Percentiles rank a stretch among this genome's conserved stretches.
Conservation (phyloP, 2,329 filamentous ascomycete genomes). For the Westerdykella aurantiaca region DNA sequence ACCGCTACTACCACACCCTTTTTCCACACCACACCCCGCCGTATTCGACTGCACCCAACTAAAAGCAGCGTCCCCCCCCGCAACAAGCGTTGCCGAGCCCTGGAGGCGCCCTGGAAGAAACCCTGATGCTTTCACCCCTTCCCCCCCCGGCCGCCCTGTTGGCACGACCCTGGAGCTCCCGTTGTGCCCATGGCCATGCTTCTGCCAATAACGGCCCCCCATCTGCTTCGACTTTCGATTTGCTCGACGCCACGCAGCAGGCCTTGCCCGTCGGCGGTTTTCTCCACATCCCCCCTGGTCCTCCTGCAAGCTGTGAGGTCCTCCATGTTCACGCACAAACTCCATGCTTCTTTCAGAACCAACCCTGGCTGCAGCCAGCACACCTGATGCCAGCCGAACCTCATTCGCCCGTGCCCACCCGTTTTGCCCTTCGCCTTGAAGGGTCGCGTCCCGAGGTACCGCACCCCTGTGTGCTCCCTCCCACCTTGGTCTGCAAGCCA, state of each 20-base stretch:
- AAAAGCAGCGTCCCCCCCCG: constrained; percentile 33
- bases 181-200: constrained; percentile 29
- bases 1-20: constrained; percentile 9
- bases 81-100: constrained; percentile 41
- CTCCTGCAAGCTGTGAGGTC: constrained; percentile 28
- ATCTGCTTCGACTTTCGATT: constrained; percentile 31
- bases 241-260: constrained; percentile 35
- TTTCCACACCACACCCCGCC: constrained; percentile 3
- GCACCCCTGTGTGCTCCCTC: constrained; percentile 33
- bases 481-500: constrained; percentile 26
- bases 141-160: constrained; percentile 14
- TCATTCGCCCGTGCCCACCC: constrained; percentile 35
- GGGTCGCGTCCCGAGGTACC: constrained; percentile 39
- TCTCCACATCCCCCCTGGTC: constrained; percentile 32
- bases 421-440: constrained; percentile 24
- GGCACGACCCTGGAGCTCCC: constrained; percentile 36
- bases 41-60: no score
- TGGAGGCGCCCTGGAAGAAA: constrained; percentile 12
- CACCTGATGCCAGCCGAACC: constrained; percentile 31
- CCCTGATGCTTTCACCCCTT: constrained; percentile 13
- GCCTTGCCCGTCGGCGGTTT: constrained; percentile 38
- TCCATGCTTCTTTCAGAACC: constrained; percentile 31
- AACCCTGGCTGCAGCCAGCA: constrained; percentile 30
- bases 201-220: constrained; percentile 34
- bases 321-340: constrained; percentile 33